Evolutionary conservation across 148 eudicot species (phyloP).

Genomic region (Vaccinium myrtillus): DNA sequence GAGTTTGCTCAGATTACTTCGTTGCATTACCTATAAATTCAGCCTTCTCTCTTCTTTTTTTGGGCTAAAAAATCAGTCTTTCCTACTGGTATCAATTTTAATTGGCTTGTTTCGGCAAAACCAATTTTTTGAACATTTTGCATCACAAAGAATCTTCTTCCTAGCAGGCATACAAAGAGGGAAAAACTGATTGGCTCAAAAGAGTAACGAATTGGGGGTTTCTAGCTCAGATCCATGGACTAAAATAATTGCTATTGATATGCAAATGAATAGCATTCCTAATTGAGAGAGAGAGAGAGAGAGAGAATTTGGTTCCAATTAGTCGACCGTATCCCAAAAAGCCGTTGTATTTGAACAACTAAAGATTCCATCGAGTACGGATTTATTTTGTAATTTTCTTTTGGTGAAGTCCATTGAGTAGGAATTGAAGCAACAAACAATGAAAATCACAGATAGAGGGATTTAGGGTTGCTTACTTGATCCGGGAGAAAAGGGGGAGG

Average conservation of each 20-base stretch:
- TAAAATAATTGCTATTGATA: too few relatives aligned
- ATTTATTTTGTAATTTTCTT: too few relatives aligned
- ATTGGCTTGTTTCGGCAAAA: too few relatives aligned
- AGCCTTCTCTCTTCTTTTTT: background rate
- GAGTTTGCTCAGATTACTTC: background rate
- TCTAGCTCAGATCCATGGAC: too few relatives aligned
- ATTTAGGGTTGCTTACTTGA: conserved; percentile 22
- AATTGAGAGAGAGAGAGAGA: background rate
- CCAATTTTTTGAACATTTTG: too few relatives aligned
- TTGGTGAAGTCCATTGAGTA: background rate
- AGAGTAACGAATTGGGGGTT: too few relatives aligned
- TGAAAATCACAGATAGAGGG: background rate
- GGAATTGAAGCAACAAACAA: background rate
- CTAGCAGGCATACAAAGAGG: too few relatives aligned
- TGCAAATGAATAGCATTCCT: background rate
- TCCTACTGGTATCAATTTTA: background rate
- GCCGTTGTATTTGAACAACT: too few relatives aligned
- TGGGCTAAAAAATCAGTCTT: background rate
- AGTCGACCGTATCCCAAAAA: background rate
- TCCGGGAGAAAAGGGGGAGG: conserved; percentile 6
- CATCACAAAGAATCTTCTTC: too few relatives aligned
- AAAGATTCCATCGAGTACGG: background rate
- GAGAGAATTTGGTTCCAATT: background rate
- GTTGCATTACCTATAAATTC: background rate
- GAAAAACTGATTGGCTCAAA: too few relatives aligned